These are phyloP conservation scores for Cynara cardunculus DNA, from an alignment of 129 eudicot species.

Conservation along the genomic window DNA sequence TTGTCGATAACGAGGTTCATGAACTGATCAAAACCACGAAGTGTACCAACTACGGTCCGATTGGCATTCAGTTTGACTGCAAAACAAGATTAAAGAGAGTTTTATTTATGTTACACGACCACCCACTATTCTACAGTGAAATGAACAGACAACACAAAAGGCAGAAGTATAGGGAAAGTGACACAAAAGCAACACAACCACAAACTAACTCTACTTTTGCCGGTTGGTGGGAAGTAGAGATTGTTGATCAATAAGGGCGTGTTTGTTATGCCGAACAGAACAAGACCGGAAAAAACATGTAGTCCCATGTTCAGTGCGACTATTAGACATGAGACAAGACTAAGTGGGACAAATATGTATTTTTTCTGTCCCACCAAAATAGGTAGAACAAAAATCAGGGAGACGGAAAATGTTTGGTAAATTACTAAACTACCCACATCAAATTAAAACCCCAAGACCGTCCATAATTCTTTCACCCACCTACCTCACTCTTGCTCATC, in stretches of 20 bases:
- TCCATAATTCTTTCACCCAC: no score
- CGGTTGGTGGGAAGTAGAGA: not conserved
- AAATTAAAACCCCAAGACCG: no score
- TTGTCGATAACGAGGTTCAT: constrained; percentile 57
- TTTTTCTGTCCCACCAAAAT: no score
- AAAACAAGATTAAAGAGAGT: not conserved
- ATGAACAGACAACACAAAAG: not conserved
- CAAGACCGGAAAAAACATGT: no score
- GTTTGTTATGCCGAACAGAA: not conserved
- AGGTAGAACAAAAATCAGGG: no score
- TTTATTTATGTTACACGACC: not conserved
- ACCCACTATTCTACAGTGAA: not conserved
- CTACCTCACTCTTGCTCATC: no score
- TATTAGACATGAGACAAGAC: no score
- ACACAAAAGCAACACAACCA: not conserved
- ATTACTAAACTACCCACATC: no score
- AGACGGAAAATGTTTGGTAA: no score
- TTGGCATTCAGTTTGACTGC: constrained; percentile 61
- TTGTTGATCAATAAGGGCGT: not conserved
- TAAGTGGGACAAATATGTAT: no score
- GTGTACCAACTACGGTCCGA: constrained; percentile 47
- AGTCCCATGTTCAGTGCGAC: no score
- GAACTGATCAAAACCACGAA: constrained; percentile 60
- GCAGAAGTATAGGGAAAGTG: not conserved
- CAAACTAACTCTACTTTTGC: not conserved